Conservation (phyloP, 169 alveolate genomes). For the Neospora caninum region DNA sequence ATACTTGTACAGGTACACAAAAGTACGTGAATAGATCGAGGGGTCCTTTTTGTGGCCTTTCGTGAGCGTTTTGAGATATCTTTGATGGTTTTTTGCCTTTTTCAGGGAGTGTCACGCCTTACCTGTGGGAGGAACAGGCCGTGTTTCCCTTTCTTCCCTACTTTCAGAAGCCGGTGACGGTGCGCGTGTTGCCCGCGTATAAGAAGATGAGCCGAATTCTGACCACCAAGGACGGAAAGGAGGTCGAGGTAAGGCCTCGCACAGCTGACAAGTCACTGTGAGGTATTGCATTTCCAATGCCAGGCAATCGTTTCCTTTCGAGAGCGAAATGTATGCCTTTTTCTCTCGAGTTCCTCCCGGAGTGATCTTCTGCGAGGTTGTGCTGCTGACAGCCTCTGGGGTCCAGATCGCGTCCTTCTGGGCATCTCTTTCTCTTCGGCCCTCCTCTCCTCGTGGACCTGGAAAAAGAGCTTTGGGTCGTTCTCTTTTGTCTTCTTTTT, state of each 20-base stretch:
- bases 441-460: too few relatives aligned
- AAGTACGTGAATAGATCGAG: background rate
- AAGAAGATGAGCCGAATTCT: background rate
- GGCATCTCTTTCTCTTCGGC: too few relatives aligned
- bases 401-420: too few relatives aligned
- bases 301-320: too few relatives aligned
- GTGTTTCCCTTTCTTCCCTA: conserved; percentile 19
- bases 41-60: background rate
- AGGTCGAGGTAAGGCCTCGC: background rate
- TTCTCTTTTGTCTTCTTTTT: too few relatives aligned
- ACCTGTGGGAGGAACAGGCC: conserved; percentile 28
- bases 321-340: too few relatives aligned
- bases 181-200: conserved; percentile 39
- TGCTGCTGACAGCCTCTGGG: too few relatives aligned
- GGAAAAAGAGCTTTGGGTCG: too few relatives aligned
- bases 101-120: conserved; percentile 15
- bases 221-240: conserved; percentile 3
- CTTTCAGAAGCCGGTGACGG: conserved; percentile 13
- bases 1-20: background rate
- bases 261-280: too few relatives aligned
- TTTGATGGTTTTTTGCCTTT: background rate
- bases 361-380: too few relatives aligned
- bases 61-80: background rate
- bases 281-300: too few relatives aligned
- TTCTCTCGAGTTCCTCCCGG: too few relatives aligned